These are phyloP conservation scores for Monosporozyma yasuniensis DNA, from an alignment of 805 yeast genomes.

Conservation along the genomic window DNA sequence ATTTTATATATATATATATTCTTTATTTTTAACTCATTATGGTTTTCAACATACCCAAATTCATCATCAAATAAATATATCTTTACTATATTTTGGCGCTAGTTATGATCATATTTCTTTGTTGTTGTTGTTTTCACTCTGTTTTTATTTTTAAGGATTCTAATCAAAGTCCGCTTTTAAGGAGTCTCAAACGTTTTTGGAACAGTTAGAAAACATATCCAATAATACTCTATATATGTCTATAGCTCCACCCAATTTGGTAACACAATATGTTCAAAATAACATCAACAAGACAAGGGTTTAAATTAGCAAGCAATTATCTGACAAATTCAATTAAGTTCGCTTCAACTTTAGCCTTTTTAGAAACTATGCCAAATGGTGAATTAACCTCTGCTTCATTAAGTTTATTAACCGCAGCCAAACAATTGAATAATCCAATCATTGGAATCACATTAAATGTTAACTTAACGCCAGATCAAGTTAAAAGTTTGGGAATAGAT, in stretches of 20 bases:
- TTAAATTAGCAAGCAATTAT: not conserved
- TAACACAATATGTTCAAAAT: not conserved
- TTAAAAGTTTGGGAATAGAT: slow-evolving; percentile 34
- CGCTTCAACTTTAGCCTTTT: slow-evolving; percentile 63
- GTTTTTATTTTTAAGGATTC: too few species aligned
- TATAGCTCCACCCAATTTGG: not conserved
- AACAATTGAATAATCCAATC: slow-evolving; percentile 63
- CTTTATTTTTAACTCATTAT: too few species aligned
- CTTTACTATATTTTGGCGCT: too few species aligned
- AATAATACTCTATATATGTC: too few species aligned
- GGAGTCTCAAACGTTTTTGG: too few species aligned
- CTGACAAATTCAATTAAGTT: not conserved
- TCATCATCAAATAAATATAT: too few species aligned
- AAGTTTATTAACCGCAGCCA: slow-evolving; percentile 71
- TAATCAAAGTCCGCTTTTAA: too few species aligned
- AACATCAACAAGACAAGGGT: not conserved
- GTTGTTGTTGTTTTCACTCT: too few species aligned
- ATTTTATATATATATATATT: too few species aligned
- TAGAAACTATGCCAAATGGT: slow-evolving; percentile 51
- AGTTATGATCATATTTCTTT: too few species aligned
- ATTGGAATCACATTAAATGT: slow-evolving; percentile 54
- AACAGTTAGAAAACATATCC: too few species aligned
- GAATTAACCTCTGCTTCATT: slow-evolving; percentile 58
- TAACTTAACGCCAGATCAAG: slow-evolving; percentile 41
- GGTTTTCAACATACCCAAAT: too few species aligned